Evolutionary conservation across 1,284 basidiomycete species (phyloP).

Genomic region (Cutaneotrichosporon sp.): DNA sequence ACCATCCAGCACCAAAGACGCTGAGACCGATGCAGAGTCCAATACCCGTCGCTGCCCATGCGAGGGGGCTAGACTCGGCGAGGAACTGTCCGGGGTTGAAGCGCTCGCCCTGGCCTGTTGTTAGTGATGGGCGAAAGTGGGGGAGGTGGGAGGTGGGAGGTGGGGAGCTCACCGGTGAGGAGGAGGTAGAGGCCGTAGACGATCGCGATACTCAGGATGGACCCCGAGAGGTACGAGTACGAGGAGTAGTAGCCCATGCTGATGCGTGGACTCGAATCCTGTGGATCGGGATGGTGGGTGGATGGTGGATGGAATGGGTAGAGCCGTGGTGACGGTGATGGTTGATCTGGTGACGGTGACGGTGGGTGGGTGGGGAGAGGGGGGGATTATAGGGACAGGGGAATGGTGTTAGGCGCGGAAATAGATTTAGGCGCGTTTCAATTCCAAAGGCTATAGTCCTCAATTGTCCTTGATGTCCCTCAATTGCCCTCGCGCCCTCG

Average conservation of each 20-base stretch:
- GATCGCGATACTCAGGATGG: background rate
- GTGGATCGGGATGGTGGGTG: background rate
- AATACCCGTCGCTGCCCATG: constrained; percentile 87
- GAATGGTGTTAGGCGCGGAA: background rate
- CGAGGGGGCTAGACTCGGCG: constrained; percentile 88
- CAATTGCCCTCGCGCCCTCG: too few species aligned
- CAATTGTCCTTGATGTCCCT: too few species aligned
- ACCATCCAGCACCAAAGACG: constrained; percentile 95
- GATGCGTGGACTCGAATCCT: background rate
- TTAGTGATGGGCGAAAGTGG: constrained; percentile 23
- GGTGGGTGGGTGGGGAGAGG: background rate
- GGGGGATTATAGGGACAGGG: background rate
- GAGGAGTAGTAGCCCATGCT: constrained; percentile 20
- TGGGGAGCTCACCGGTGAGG: constrained; percentile 67
- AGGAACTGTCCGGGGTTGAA: constrained; percentile 92
- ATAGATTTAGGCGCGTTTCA: background rate
- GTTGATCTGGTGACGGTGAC: background rate
- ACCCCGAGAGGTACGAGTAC: constrained; percentile 5
- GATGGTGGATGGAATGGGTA: background rate
- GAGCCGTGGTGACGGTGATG: background rate
- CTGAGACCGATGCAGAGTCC: constrained; percentile 91
- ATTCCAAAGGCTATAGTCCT: too few species aligned
- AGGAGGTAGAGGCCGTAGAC: constrained; percentile 73
- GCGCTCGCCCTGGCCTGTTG: constrained; percentile 72
- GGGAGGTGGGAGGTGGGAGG: constrained; percentile 3